Percentiles rank a stretch among this genome's conserved stretches.
Conservation (phyloP, 1,284 basidiomycete species). For the Puccinia novopanici region DNA sequence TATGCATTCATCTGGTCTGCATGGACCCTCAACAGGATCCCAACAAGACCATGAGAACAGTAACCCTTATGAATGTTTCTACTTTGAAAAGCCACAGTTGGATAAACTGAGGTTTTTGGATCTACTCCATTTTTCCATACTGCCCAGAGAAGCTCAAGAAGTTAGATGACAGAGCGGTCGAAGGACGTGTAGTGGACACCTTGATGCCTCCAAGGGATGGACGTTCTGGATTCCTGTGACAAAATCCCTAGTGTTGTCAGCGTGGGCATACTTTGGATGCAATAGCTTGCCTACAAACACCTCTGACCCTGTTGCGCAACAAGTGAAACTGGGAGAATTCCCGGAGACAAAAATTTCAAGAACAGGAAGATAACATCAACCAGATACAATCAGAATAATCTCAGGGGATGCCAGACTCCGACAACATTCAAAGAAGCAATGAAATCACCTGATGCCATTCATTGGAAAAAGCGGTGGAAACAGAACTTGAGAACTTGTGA, state of each 20-base stretch:
- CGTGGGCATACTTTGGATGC: not conserved
- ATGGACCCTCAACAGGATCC: too few species aligned
- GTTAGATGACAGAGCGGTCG: too few species aligned
- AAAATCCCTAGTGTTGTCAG: not conserved
- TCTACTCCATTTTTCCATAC: not conserved
- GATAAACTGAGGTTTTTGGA: not conserved
- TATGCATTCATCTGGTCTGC: too few species aligned
- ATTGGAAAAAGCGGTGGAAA: not conserved
- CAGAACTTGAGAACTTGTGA: not conserved
- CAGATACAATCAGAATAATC: too few species aligned
- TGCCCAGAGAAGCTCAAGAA: not conserved
- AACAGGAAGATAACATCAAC: too few species aligned
- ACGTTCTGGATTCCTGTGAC: not conserved
- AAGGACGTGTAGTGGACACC: too few species aligned
- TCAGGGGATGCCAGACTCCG: too few species aligned
- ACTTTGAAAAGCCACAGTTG: not conserved
- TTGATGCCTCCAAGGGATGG: conserved; percentile 27
- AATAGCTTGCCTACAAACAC: too few species aligned
- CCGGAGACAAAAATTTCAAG: not conserved
- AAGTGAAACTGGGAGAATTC: not conserved
- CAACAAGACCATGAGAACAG: too few species aligned
- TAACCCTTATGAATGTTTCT: not conserved
- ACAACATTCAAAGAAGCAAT: too few species aligned
- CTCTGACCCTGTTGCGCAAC: too few species aligned
- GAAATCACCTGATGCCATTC: too few species aligned